These are phyloP conservation scores for Phytophthora sansomeana DNA, from an alignment of 352 stramenopile species.

Conservation along the genomic window DNA sequence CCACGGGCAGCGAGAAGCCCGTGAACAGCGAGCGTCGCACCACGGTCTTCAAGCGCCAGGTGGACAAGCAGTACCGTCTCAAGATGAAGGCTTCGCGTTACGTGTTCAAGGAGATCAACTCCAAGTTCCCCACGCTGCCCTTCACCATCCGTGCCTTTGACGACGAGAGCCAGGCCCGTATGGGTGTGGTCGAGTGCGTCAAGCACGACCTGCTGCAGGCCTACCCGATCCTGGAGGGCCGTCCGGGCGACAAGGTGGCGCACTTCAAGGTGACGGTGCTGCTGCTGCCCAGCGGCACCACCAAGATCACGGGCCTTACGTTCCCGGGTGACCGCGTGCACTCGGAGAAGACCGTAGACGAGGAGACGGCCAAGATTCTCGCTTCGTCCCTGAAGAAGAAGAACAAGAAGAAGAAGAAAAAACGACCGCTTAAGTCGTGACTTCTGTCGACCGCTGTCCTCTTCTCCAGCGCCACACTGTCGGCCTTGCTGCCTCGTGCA, in stretches of 20 bases:
- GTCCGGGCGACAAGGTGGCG: constrained; percentile 94
- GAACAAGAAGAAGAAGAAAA: constrained; percentile 96
- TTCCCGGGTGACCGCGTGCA: constrained; percentile 92
- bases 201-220: constrained; percentile 97
- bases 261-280: constrained; percentile 99
- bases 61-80: constrained; percentile 97
- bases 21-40: constrained; percentile 92
- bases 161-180: constrained; percentile 95
- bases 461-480: not conserved
- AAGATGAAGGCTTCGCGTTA: constrained; percentile 96
- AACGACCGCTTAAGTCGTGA: constrained; percentile 45
- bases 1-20: constrained; percentile 97
- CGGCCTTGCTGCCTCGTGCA: not conserved
- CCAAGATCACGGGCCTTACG: constrained; percentile 95
- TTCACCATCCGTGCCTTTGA: constrained; percentile 98
- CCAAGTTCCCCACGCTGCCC: constrained; percentile 98
- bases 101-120: constrained; percentile 98
- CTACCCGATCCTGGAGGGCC: constrained; percentile 98
- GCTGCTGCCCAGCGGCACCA: constrained; percentile 95
- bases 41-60: constrained; percentile 99
- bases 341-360: constrained; percentile 94
- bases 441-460: constrained; percentile 9
- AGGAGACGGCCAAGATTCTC: constrained; percentile 93
- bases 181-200: constrained; percentile 99
- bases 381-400: constrained; percentile 95